Evolutionary conservation across 306 rosid species (phyloP), one percentile per base, ranked within the genome.

Genomic region (Adenanthera pavonina): DNA sequence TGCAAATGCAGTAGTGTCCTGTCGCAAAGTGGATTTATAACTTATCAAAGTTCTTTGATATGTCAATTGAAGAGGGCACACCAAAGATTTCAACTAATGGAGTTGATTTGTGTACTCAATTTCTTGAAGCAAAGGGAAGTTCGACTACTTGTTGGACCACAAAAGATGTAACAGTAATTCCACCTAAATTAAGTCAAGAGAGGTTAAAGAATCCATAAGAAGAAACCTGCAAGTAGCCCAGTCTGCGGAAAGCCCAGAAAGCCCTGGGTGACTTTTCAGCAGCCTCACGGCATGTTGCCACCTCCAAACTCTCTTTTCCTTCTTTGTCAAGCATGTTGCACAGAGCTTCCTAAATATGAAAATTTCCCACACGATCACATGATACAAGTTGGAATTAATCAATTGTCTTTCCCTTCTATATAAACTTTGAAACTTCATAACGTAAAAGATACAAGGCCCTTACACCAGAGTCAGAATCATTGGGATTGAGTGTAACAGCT

Each of bases 161-260:
- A 75, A 38, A 56, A 56, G 43, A 57, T n/a, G 38, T 30, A 16
- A 38, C 33, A 38, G 38, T 75, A 64, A 75, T 79, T 69, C 20
- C 40, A 34, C 7, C 59, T 36, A 43, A 3, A 49, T 35, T 38
- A 38, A 75, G 19, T 59, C 2, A 30, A 59, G 68, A 70, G 41
- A 76, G 66, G 47, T 14, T 46, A 47, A 6, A 78, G 44, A 74
- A 54, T 70, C 51, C 3, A 10, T 33, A 46, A 81, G 62, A 61
- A 64, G 78, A 15, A 74, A 92, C 92, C 92, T 85, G 97, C 81
- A 95, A 81, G 86, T 88, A 95, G 62, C 98, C 98, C 87, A 91
- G 72, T 86, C 98, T 90, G 82, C 90, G 92, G 62, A 91, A 92
- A 46, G 97, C 98, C 98, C 97, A 95, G 76, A 91, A 92, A 69